Conservation (phyloP, 345 rosid genomes). For the Citrus hindsii region DNA sequence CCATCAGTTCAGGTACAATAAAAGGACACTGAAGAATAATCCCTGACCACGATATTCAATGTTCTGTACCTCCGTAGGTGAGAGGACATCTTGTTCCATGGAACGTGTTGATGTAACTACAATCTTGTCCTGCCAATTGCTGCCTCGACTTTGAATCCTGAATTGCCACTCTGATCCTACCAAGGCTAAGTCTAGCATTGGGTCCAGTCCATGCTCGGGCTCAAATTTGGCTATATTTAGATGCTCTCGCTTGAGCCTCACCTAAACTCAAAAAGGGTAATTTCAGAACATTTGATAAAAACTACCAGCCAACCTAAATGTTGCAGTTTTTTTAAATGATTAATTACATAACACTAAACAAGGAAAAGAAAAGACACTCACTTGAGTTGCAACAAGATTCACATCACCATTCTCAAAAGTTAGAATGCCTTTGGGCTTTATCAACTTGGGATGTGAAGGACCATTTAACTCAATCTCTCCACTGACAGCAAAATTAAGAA, state of each 20-base stretch:
- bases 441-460: constrained; percentile 82
- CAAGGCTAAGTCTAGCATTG: constrained; percentile 88
- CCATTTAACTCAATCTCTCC: constrained; percentile 95
- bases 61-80: constrained; percentile 75
- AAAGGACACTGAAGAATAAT: constrained; percentile 6
- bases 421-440: constrained; percentile 90
- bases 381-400: constrained; percentile 98
- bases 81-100: constrained; percentile 91
- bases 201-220: constrained; percentile 90
- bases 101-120: constrained; percentile 90
- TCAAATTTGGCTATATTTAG: constrained; percentile 91
- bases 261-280: constrained; percentile 44
- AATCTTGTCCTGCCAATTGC: constrained; percentile 96
- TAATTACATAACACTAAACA: neutral
- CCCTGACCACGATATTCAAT: neutral
- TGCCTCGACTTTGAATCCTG: constrained; percentile 93
- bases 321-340: too few relatives aligned
- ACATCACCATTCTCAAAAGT: constrained; percentile 96
- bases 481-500: constrained; percentile 88
- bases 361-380: constrained; percentile 23
- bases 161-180: constrained; percentile 99
- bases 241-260: constrained; percentile 92
- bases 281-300: constrained; percentile 8
- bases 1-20: neutral
- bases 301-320: neutral